These are phyloP conservation scores for Trichoderma sp. DNA, from an alignment of 2,329 filamentous ascomycete species.

Conservation along the genomic window DNA sequence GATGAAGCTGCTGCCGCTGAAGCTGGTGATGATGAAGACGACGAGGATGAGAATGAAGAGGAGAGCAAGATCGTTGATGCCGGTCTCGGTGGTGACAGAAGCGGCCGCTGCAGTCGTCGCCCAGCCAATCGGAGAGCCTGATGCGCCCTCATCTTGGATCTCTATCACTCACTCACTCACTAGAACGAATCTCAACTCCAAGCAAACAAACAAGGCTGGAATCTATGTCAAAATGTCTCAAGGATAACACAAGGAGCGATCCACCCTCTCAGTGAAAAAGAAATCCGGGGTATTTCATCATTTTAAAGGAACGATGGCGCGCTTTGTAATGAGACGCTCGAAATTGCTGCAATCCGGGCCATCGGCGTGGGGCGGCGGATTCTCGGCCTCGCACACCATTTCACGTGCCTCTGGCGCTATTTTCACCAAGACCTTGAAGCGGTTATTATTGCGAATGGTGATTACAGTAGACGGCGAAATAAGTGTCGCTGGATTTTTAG, in stretches of 20 bases:
- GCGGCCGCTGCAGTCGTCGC: slow-evolving; percentile 19
- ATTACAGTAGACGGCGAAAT: no score
- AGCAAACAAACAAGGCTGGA: background rate
- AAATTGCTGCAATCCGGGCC: background rate
- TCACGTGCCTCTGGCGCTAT: slow-evolving; percentile 12
- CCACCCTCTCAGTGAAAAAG: background rate
- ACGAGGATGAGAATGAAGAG: slow-evolving; percentile 41
- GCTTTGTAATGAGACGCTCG: background rate
- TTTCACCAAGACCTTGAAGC: background rate
- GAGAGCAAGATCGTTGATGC: slow-evolving; percentile 20
- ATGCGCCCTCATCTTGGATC: slow-evolving; percentile 18
- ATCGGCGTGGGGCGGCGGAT: slow-evolving; percentile 14
- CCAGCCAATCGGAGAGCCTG: slow-evolving; percentile 17
- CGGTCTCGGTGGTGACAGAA: slow-evolving; percentile 30
- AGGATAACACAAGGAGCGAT: no score
- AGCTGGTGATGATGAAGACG: background rate
- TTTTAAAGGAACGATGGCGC: background rate
- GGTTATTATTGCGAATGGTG: no score
- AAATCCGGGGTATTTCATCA: background rate
- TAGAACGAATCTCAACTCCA: no score
- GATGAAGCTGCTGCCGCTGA: background rate
- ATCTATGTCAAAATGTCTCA: no score
- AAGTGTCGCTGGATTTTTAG: no score
- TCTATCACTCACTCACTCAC: no score
- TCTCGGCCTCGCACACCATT: slow-evolving; percentile 17